Conservation (phyloP, 495 filamentous ascomycete genomes). For the Sabuloglossum arenarium region DNA sequence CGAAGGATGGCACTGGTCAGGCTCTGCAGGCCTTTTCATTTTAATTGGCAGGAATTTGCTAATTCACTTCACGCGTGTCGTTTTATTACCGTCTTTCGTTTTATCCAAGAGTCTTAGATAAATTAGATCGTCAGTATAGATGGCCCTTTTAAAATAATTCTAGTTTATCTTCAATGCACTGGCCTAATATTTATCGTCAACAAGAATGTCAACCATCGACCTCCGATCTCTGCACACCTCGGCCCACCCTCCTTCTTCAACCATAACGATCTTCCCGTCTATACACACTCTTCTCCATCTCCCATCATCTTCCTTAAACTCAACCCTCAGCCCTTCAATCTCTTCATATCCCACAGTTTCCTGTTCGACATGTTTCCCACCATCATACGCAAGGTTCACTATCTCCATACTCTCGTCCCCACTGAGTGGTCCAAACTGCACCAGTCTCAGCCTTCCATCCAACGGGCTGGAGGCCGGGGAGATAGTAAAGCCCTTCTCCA, state of each 20-base stretch:
- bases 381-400: slow-evolving; percentile 55
- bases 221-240: slow-evolving; percentile 22
- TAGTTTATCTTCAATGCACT: not conserved
- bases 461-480: slow-evolving; percentile 45
- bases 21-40: not conserved
- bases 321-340: slow-evolving; percentile 39
- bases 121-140: not conserved
- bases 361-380: slow-evolving; percentile 47
- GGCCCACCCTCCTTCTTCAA: slow-evolving; percentile 53
- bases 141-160: not conserved
- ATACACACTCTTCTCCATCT: slow-evolving; percentile 72
- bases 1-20: not conserved
- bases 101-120: not conserved
- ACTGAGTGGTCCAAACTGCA: slow-evolving; percentile 48
- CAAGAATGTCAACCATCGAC: not conserved
- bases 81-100: not conserved
- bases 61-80: not conserved
- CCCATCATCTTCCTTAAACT: slow-evolving; percentile 35
- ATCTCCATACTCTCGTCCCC: slow-evolving; percentile 47
- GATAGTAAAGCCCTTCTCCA: slow-evolving; percentile 64
- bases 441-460: slow-evolving; percentile 41
- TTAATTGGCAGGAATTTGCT: not conserved
- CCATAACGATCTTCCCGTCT: slow-evolving; percentile 63
- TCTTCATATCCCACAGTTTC: slow-evolving; percentile 41
- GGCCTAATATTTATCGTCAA: not conserved